These are phyloP conservation scores for Strobilomyces dryophilus DNA, from an alignment of 768 basidiomycete species.

Conservation along the genomic window DNA sequence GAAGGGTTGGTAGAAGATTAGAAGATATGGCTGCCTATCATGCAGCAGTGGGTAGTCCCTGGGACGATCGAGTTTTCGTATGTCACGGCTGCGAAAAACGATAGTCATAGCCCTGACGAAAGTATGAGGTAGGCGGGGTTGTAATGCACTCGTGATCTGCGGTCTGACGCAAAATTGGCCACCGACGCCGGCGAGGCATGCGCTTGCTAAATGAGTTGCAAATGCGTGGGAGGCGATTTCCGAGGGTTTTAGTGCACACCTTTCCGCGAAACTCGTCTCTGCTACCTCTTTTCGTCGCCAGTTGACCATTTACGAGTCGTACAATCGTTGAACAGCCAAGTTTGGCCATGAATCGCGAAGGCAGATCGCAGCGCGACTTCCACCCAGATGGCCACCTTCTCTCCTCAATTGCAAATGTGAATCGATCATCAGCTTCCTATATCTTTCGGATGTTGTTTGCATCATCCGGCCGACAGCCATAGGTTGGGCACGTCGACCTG, in stretches of 20 bases:
- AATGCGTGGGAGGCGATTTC: constrained; percentile 11
- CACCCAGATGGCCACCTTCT: not conserved
- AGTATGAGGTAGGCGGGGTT: not conserved
- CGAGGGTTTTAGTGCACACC: constrained; percentile 18
- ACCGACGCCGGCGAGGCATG: constrained; percentile 4
- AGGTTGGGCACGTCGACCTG: not conserved
- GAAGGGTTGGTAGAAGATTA: constrained; percentile 9
- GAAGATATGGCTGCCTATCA: constrained; percentile 8
- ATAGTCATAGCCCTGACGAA: constrained; percentile 5
- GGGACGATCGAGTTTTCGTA: constrained; percentile 14
- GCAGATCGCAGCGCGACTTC: constrained; percentile 1
- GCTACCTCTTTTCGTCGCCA: not conserved
- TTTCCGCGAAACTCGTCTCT: not conserved
- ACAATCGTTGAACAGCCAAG: not conserved
- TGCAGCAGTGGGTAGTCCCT: constrained; percentile 17
- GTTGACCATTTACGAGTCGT: not conserved
- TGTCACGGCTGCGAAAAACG: constrained; percentile 1
- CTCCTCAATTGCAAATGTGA: constrained; percentile 19
- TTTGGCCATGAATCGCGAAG: constrained; percentile 8
- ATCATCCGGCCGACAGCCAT: constrained; percentile 2
- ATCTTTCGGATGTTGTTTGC: constrained; percentile 6
- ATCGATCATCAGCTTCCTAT: constrained; percentile 12
- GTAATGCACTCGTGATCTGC: constrained; percentile 3
- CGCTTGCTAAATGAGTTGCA: constrained; percentile 14
- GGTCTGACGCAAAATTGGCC: constrained; percentile 14